phyloP scores from a whole-genome alignment of 306 rosid genomes.

The Quercus cerris region DNA sequence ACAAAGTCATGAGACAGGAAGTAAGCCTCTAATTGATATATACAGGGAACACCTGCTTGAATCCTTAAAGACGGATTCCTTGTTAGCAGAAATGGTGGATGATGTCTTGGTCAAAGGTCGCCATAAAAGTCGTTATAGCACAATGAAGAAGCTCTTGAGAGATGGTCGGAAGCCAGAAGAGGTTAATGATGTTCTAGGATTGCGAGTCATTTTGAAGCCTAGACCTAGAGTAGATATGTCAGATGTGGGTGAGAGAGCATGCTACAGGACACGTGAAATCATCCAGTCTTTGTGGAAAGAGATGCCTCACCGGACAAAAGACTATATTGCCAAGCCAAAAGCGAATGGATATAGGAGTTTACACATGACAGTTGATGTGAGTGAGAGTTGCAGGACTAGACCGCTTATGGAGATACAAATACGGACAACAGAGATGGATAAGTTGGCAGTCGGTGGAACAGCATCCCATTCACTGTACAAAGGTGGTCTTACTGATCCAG shows the following conservation, averaged over 20 bases:
- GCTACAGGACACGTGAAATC: conserved; percentile 62
- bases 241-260: conserved; percentile 67
- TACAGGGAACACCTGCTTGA: conserved; percentile 54
- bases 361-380: conserved; percentile 91
- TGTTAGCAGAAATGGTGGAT: conserved; percentile 45
- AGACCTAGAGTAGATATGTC: conserved; percentile 32
- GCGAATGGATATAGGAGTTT: conserved; percentile 82
- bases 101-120: conserved; percentile 65
- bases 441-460: conserved; percentile 66
- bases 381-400: conserved; percentile 48
- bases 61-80: conserved; percentile 44
- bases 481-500: conserved; percentile 80
- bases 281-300: conserved; percentile 75
- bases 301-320: conserved; percentile 72
- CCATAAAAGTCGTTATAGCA: conserved; percentile 83
- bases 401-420: conserved; percentile 90
- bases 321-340: conserved; percentile 80
- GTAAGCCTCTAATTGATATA: conserved; percentile 51
- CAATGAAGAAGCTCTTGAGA: conserved; percentile 84
- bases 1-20: conserved; percentile 55
- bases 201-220: conserved; percentile 72
- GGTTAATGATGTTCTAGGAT: conserved; percentile 79
- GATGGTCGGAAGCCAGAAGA: conserved; percentile 87
- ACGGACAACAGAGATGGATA: conserved; percentile 82
- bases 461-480: conserved; percentile 97